Conservation (phyloP, 2,329 filamentous ascomycete species). For the Meredithiella fracta region DNA sequence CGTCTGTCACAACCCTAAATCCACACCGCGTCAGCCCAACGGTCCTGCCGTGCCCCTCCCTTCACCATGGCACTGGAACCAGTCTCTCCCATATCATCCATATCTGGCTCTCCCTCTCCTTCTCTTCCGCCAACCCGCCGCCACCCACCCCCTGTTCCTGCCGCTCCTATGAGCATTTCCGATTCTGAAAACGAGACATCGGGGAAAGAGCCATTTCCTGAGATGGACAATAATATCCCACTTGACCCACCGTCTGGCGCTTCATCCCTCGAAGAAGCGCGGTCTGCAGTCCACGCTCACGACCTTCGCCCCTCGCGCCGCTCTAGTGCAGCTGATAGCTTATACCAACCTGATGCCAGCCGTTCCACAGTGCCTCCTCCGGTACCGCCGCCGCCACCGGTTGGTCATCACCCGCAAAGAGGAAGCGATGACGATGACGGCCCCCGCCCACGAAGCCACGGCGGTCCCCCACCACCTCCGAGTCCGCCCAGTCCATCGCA, state of each 20-base stretch:
- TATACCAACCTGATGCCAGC: background rate
- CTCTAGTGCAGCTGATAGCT: conserved; percentile 4
- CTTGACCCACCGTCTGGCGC: conserved; percentile 1
- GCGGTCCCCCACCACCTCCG: conserved; percentile 10
- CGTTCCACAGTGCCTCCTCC: background rate
- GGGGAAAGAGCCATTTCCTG: conserved; percentile 4
- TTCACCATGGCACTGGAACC: conserved; percentile 5
- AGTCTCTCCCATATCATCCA: conserved; percentile 7
- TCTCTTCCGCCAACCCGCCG: conserved; percentile 2
- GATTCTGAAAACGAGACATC: background rate
- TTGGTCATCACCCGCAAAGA: background rate
- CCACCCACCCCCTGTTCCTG: background rate
- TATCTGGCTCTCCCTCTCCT: conserved; percentile 7
- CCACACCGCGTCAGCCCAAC: conserved; percentile 1
- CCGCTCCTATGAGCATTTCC: conserved; percentile 5
- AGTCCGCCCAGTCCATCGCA: conserved; percentile 5
- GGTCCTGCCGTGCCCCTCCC: background rate
- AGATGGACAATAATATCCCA: background rate
- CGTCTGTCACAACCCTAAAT: background rate
- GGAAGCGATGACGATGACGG: background rate
- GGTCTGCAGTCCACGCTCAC: conserved; percentile 6
- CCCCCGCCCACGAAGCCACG: background rate
- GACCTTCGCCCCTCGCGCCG: conserved; percentile 8
- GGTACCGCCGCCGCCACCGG: background rate
- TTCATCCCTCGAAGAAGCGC: conserved; percentile 13